phyloP scores from a whole-genome alignment of 2,329 filamentous ascomycete species.

The Trichophyton rubrum region DNA sequence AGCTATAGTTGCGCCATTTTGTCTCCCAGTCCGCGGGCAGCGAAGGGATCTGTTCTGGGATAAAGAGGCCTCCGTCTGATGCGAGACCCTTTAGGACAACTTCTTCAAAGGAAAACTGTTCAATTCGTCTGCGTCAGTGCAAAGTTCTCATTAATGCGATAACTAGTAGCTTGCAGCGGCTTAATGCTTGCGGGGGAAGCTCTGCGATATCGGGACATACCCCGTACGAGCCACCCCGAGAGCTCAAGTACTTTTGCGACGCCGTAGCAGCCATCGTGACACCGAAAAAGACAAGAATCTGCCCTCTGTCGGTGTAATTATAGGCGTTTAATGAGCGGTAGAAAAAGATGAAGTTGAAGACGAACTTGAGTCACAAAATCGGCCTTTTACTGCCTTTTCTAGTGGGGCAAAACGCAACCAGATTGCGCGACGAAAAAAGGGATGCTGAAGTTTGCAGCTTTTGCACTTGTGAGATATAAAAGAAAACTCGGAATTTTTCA shows the following conservation, averaged over 20 bases:
- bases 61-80: conserved; percentile 75
- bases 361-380: background rate
- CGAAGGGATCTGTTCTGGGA: conserved; percentile 67
- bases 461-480: background rate
- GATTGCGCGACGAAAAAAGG: background rate
- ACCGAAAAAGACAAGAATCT: background rate
- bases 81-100: conserved; percentile 84
- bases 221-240: conserved; percentile 50
- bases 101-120: conserved; percentile 65
- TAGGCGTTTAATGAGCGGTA: background rate
- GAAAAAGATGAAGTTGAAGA: background rate
- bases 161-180: background rate
- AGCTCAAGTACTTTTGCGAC: conserved; percentile 51
- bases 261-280: conserved; percentile 13
- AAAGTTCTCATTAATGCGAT: background rate
- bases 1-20: conserved; percentile 64
- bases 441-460: background rate
- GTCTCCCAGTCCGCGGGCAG: conserved; percentile 52
- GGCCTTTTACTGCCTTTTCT: too few species aligned
- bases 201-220: conserved; percentile 29
- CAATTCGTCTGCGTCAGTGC: background rate
- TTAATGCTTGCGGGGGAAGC: background rate
- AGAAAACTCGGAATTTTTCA: background rate
- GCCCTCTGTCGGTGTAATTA: background rate
- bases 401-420: background rate